These are phyloP conservation scores for Chloranthus sessilifolius DNA, from an alignment of 164 flowering plant species.

Conservation along the genomic window DNA sequence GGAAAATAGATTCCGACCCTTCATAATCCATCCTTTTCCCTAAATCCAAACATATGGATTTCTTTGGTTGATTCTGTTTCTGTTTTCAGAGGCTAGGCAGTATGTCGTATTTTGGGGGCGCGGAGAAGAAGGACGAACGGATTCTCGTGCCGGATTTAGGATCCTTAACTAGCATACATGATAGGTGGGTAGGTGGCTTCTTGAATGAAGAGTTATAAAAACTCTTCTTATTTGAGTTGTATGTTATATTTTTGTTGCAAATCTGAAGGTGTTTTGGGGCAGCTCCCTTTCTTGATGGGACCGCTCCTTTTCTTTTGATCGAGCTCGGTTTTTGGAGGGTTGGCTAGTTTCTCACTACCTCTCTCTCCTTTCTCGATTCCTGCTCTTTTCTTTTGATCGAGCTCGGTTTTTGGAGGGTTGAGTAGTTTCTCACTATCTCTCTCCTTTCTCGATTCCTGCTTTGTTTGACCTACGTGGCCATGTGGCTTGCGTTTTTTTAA, in stretches of 20 bases:
- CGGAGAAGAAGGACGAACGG: conserved; percentile 94
- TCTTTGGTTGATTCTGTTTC: not conserved
- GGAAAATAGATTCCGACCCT: no score
- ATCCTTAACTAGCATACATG: conserved; percentile 87
- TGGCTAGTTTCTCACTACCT: no score
- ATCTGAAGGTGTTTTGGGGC: no score
- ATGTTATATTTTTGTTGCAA: conserved; percentile 2
- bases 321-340: not conserved
- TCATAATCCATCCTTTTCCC: no score
- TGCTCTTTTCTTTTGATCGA: not conserved
- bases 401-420: no score
- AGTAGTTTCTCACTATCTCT: no score
- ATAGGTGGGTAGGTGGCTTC: conserved; percentile 55
- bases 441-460: not conserved
- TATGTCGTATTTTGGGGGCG: conserved; percentile 91
- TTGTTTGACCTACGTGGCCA: no score
- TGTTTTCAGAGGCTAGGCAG: conserved; percentile 75
- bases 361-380: not conserved
- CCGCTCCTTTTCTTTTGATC: not conserved
- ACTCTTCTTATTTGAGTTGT: not conserved
- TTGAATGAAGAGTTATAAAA: not conserved
- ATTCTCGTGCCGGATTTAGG: conserved; percentile 98
- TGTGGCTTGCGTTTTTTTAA: no score
- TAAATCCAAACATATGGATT: no score
- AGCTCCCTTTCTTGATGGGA: not conserved